phyloP scores from a whole-genome alignment of 1,284 basidiomycete species.

The Agaricales sp. region DNA sequence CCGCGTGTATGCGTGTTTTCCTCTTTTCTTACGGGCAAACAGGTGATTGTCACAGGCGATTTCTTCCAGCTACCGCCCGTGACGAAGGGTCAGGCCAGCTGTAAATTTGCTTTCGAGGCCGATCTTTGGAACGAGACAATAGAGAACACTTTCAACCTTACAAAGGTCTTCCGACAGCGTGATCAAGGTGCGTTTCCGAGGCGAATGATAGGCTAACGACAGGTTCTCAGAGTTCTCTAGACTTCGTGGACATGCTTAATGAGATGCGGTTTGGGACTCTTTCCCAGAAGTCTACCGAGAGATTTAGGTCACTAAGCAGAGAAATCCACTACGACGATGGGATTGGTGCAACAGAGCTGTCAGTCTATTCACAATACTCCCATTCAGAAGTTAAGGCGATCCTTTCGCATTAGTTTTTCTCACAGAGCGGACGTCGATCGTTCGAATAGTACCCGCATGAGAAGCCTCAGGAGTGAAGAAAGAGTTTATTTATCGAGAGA shows the following conservation, averaged over 20 bases:
- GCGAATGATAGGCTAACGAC: no score
- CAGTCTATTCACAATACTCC: constrained; percentile 15
- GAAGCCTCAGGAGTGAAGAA: constrained; percentile 29
- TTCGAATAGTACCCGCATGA: constrained; percentile 69
- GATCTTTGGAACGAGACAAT: constrained; percentile 75
- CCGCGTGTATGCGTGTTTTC: neutral
- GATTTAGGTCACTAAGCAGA: constrained; percentile 53
- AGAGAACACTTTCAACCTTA: constrained; percentile 73
- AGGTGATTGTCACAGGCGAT: constrained; percentile 87
- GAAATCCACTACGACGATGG: constrained; percentile 58
- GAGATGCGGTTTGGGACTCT: constrained; percentile 79
- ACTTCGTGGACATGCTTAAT: constrained; percentile 85
- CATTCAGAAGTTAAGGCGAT: neutral
- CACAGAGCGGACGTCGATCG: constrained; percentile 85
- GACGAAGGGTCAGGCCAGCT: constrained; percentile 24
- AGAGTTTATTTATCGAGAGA: constrained; percentile 31
- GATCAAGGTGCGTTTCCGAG: constrained; percentile 50
- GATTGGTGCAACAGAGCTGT: constrained; percentile 78
- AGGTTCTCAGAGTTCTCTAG: no score
- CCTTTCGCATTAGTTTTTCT: constrained; percentile 52
- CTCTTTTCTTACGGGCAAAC: constrained; percentile 9
- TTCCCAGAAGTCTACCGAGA: constrained; percentile 31
- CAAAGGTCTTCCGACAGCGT: constrained; percentile 78
- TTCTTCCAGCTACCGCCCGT: constrained; percentile 98
- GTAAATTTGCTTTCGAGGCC: constrained; percentile 86